Conservation (phyloP, 176 grass and related monocot species). For the Musa acuminata region DNA sequence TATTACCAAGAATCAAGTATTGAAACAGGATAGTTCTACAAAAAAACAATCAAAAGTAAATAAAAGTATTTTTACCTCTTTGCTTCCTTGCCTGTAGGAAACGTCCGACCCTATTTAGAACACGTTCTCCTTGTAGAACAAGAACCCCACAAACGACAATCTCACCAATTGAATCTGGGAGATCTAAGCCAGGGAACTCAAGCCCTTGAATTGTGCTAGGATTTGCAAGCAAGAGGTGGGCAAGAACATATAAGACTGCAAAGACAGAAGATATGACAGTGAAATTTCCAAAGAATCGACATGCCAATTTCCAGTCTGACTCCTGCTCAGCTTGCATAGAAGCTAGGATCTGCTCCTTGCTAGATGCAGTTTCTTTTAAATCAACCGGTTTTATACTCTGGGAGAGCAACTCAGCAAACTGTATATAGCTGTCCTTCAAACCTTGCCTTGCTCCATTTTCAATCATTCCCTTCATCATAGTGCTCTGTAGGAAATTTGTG, state of each 20-base stretch:
- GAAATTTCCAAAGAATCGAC: slow-evolving; percentile 82
- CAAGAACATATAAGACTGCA: slow-evolving; percentile 54
- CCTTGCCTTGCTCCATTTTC: slow-evolving; percentile 88
- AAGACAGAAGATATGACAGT: slow-evolving; percentile 51
- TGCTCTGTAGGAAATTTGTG: slow-evolving; percentile 78
- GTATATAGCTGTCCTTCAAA: slow-evolving; percentile 59
- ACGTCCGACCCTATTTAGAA: slow-evolving; percentile 62
- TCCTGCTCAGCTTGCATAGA: slow-evolving; percentile 54
- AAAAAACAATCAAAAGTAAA: not conserved
- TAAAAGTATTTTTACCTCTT: slow-evolving; percentile 43
- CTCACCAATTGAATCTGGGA: slow-evolving; percentile 89
- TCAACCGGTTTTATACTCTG: slow-evolving; percentile 54
- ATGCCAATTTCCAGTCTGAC: slow-evolving; percentile 65
- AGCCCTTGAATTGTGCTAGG: slow-evolving; percentile 72
- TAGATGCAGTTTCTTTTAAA: slow-evolving; percentile 36
- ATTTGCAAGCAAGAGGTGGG: slow-evolving; percentile 63
- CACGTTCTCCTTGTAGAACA: slow-evolving; percentile 74
- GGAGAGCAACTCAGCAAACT: slow-evolving; percentile 60
- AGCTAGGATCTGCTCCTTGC: slow-evolving; percentile 48
- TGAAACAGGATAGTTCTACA: too few relatives aligned
- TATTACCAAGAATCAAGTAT: too few relatives aligned
- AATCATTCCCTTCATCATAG: slow-evolving; percentile 94
- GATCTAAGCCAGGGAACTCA: slow-evolving; percentile 78
- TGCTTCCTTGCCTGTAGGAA: slow-evolving; percentile 70
- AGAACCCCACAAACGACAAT: slow-evolving; percentile 76